Conservation (phyloP, 257 asterid genomes). For the Solanum chmielewskii region DNA sequence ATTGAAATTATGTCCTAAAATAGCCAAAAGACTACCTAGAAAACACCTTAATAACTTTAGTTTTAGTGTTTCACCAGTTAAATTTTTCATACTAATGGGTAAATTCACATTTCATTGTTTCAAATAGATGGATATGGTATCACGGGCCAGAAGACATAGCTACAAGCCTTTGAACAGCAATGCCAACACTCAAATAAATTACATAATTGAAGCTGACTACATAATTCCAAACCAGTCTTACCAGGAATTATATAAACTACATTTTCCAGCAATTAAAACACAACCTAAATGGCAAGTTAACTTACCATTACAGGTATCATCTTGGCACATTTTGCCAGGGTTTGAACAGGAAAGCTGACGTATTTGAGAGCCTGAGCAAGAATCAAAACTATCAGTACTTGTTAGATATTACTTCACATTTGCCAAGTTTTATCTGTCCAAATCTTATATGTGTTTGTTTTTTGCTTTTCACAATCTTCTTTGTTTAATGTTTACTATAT, state of each 20-base stretch:
- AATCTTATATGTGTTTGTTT: background rate
- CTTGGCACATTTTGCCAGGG: conserved; percentile 96
- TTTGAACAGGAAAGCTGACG: conserved; percentile 96
- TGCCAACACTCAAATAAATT: background rate
- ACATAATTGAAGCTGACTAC: background rate
- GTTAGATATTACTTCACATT: background rate
- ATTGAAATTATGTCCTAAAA: background rate
- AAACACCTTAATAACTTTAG: background rate
- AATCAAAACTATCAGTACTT: background rate
- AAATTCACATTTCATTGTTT: background rate
- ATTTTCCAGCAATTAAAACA: background rate
- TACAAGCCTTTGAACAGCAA: background rate
- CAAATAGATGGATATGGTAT: background rate
- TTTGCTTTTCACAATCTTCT: background rate
- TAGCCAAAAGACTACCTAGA: background rate
- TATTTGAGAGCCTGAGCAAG: conserved; percentile 90
- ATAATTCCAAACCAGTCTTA: background rate
- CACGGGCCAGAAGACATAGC: background rate
- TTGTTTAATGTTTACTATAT: background rate
- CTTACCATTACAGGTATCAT: conserved; percentile 99
- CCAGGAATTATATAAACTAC: background rate
- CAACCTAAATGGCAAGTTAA: background rate
- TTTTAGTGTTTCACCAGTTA: background rate
- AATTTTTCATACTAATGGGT: background rate
- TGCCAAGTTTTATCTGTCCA: background rate